Evolutionary conservation across 345 rosid genomes (phyloP).

Genomic region (Passiflora organensis): DNA sequence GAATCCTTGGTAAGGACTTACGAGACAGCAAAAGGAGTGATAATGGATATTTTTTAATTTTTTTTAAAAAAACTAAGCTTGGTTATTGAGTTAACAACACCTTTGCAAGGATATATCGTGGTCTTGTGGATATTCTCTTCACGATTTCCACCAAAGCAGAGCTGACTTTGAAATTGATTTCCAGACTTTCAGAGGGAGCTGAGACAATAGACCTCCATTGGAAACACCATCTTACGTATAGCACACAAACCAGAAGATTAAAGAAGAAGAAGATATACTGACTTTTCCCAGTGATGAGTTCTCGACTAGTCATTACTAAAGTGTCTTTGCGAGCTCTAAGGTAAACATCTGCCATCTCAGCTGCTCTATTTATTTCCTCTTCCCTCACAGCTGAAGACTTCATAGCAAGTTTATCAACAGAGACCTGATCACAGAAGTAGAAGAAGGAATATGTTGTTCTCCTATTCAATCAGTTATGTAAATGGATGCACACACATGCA

Average conservation of each 20-base stretch:
- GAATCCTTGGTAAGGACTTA: no score
- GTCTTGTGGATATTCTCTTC: constrained; percentile 64
- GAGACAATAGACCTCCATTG: constrained; percentile 8
- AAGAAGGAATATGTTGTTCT: not conserved
- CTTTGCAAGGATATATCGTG: constrained; percentile 97
- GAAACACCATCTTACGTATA: no score
- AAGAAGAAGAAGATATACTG: constrained; percentile 20
- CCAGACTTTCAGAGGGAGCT: constrained; percentile 91
- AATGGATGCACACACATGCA: not conserved
- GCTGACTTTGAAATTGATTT: constrained; percentile 93
- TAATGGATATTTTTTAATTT: no score
- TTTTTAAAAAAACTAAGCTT: no score
- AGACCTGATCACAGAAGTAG: constrained; percentile 46
- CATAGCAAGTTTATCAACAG: constrained; percentile 82
- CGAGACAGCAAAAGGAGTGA: no score
- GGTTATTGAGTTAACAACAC: no score
- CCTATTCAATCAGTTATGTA: not conserved
- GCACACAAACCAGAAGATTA: not conserved
- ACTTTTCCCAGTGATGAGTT: constrained; percentile 87
- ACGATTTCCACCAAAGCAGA: constrained; percentile 93
- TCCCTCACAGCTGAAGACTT: constrained; percentile 62
- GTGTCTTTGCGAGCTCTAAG: constrained; percentile 65
- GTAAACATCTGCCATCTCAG: constrained; percentile 65
- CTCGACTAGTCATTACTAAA: constrained; percentile 85
- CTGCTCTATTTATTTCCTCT: constrained; percentile 68